Evolutionary conservation across 1,284 basidiomycete genomes (phyloP).

Genomic region (Stygiomarasmius scandens): DNA sequence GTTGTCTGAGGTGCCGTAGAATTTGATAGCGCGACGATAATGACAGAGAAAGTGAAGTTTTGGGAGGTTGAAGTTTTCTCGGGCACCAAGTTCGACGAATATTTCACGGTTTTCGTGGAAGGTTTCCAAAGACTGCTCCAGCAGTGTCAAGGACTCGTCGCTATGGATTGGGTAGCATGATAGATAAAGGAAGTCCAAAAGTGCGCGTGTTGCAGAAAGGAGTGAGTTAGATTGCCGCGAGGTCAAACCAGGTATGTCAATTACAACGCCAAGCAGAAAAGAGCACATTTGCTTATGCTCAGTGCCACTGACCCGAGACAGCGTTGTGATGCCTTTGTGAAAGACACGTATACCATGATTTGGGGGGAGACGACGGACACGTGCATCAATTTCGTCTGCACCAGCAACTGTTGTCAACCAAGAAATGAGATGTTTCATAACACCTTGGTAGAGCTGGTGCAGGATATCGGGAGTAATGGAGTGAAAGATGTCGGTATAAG

Average conservation of each 20-base stretch:
- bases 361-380: constrained; percentile 15
- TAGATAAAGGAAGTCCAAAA: not conserved
- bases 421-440: too few species aligned
- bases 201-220: not conserved
- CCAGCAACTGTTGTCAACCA: constrained; percentile 2
- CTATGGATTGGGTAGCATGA: not conserved
- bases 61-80: constrained; percentile 21
- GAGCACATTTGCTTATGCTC: not conserved
- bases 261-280: not conserved
- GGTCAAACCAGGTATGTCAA: too few species aligned
- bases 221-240: not conserved
- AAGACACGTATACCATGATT: constrained; percentile 12
- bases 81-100: constrained; percentile 17
- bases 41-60: constrained; percentile 25
- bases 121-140: not conserved
- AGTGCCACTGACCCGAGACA: not conserved
- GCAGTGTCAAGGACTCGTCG: not conserved
- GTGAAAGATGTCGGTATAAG: too few species aligned
- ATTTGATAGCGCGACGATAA: constrained; percentile 13
- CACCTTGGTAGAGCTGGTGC: too few species aligned
- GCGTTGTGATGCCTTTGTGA: constrained; percentile 2
- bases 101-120: constrained; percentile 15
- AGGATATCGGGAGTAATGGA: too few species aligned
- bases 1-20: constrained; percentile 10
- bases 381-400: constrained; percentile 15